Evolutionary conservation across 2,329 filamentous ascomycete species (phyloP).

Genomic region (Colletotrichum musicola): DNA sequence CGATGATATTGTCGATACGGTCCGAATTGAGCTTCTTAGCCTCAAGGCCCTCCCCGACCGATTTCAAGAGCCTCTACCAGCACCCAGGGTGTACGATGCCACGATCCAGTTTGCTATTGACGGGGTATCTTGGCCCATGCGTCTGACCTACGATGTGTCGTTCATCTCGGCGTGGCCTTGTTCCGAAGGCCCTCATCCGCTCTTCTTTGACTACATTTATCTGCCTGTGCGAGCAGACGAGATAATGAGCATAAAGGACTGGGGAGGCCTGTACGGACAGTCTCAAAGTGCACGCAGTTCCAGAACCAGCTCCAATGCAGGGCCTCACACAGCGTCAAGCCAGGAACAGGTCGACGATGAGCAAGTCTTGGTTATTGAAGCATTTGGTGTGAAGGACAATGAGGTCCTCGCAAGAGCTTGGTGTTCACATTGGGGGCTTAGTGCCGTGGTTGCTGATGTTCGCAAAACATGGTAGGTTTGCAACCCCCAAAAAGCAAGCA

Average conservation of each 20-base stretch:
- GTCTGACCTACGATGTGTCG: conserved; percentile 73
- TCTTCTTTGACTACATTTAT: conserved; percentile 80
- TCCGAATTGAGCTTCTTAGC: conserved; percentile 76
- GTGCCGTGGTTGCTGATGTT: conserved; percentile 77
- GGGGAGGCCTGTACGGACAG: conserved; percentile 63
- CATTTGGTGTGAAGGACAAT: conserved; percentile 79
- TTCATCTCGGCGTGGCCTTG: conserved; percentile 77
- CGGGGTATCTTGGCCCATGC: conserved; percentile 72
- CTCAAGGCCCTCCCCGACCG: conserved; percentile 60
- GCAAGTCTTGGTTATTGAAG: conserved; percentile 78
- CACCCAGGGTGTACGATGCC: conserved; percentile 69
- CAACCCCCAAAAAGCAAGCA: neutral
- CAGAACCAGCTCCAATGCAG: conserved; percentile 50
- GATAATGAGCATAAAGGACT: conserved; percentile 74
- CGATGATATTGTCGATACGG: conserved; percentile 72
- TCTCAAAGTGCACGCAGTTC: conserved; percentile 45
- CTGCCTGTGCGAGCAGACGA: conserved; percentile 71
- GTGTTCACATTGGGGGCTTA: conserved; percentile 82
- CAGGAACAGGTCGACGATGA: conserved; percentile 66
- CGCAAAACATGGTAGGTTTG: conserved; percentile 72
- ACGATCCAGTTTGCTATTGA: conserved; percentile 74
- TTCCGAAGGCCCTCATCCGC: conserved; percentile 72
- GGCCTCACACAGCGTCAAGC: conserved; percentile 39
- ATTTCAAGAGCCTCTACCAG: conserved; percentile 41
- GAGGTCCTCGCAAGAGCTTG: conserved; percentile 82